A percentile compares a stretch with the other conserved stretches of the same genome.
phyloP scores from a whole-genome alignment of 2,329 filamentous ascomycete genomes.

The Lachnellula occidentalis region DNA sequence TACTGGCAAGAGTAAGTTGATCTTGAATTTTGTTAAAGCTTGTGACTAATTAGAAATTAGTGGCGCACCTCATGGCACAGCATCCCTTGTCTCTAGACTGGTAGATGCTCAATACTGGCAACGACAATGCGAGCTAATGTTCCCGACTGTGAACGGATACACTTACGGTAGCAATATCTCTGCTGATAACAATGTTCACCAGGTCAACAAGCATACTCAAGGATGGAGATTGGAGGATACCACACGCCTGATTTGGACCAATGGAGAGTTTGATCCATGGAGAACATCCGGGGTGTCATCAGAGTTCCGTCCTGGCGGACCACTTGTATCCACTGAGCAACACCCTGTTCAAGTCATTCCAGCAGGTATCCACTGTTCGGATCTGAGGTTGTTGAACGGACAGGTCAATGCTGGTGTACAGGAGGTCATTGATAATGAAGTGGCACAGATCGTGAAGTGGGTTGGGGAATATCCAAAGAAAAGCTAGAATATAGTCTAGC shows the following conservation, averaged over 20 bases:
- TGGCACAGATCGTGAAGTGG: slow-evolving; percentile 49
- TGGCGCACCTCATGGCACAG: slow-evolving; percentile 40
- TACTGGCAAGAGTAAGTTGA: slow-evolving; percentile 47
- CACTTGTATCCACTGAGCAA: slow-evolving; percentile 40
- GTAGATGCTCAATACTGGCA: slow-evolving; percentile 47
- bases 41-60: slow-evolving; percentile 8
- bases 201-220: slow-evolving; percentile 48
- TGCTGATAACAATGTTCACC: slow-evolving; percentile 39
- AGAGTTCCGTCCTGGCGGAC: slow-evolving; percentile 48
- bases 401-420: slow-evolving; percentile 41
- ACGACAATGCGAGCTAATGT: slow-evolving; percentile 49
- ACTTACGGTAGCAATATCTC: slow-evolving; percentile 41
- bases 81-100: slow-evolving; percentile 48
- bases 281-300: slow-evolving; percentile 47
- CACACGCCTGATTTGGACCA: slow-evolving; percentile 51
- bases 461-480: slow-evolving; percentile 40
- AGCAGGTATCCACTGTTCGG: slow-evolving; percentile 50
- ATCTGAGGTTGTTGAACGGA: slow-evolving; percentile 43
- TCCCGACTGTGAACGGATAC: slow-evolving; percentile 45
- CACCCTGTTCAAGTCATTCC: slow-evolving; percentile 49
- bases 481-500: not conserved
- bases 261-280: slow-evolving; percentile 58
- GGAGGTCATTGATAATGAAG: slow-evolving; percentile 43
- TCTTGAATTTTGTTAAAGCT: not conserved
- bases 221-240: slow-evolving; percentile 50